These are phyloP conservation scores for Saraca asoca DNA, from an alignment of 331 rosid species.

Conservation along the genomic window DNA sequence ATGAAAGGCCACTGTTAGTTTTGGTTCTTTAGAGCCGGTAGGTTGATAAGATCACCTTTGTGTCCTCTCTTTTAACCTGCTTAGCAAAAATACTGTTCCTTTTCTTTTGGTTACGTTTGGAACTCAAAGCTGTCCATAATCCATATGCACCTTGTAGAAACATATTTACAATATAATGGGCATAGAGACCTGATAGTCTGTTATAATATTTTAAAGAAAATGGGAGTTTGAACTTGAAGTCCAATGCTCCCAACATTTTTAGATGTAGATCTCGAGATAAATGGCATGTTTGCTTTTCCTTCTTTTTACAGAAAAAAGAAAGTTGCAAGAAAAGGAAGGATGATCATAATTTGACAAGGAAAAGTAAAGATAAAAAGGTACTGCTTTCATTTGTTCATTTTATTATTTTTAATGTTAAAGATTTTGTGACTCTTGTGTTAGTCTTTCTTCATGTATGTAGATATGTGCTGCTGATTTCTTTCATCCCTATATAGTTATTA, in stretches of 20 bases:
- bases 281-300: slow-evolving; percentile 21
- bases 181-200: not conserved
- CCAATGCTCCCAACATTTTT: not conserved
- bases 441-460: not conserved
- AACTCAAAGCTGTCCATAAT: not conserved
- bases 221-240: not conserved
- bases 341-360: slow-evolving; percentile 72
- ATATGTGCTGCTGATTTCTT: slow-evolving; percentile 14
- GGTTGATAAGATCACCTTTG: not conserved
- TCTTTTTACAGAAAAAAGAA: slow-evolving; percentile 76
- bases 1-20: not conserved
- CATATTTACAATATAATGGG: not conserved
- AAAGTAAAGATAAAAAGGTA: slow-evolving; percentile 93
- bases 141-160: not conserved
- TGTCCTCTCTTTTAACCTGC: not conserved
- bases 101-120: not conserved
- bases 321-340: slow-evolving; percentile 98
- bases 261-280: not conserved
- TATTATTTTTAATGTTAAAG: too few relatives aligned
- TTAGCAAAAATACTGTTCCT: not conserved
- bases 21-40: not conserved
- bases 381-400: not conserved
- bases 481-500: not conserved
- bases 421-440: not conserved
- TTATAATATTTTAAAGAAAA: not conserved